A percentile compares a stretch with the other conserved stretches of the same genome.
Conservation (phyloP, 1,284 basidiomycete species). For the Trametes hirsuta region DNA sequence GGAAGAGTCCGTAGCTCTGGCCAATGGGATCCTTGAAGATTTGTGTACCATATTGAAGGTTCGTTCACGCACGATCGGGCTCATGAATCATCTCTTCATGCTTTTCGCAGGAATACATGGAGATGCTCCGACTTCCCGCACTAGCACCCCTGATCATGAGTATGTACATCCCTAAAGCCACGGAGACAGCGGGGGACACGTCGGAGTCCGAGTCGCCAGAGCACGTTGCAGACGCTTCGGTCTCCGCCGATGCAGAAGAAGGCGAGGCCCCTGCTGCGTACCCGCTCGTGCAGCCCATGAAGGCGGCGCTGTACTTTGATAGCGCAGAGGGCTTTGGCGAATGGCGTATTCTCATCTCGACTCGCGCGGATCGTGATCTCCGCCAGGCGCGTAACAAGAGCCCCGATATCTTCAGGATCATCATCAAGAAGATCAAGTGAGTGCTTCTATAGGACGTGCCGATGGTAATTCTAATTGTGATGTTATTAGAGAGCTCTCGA, state of each 20-base stretch:
- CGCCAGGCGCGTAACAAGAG: constrained; percentile 45
- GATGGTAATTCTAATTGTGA: background rate
- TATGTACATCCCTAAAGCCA: constrained; percentile 16
- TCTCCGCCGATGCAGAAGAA: background rate
- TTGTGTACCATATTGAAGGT: constrained; percentile 39
- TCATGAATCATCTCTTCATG: background rate
- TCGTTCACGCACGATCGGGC: background rate
- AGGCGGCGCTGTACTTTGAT: constrained; percentile 52
- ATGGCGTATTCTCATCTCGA: constrained; percentile 55
- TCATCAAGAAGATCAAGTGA: constrained; percentile 64
- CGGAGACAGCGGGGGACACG: background rate
- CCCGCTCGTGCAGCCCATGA: constrained; percentile 53
- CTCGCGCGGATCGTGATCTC: constrained; percentile 46
- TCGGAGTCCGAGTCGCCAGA: background rate
- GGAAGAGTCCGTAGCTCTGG: constrained; percentile 28
- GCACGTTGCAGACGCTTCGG: background rate
- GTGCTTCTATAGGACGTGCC: background rate
- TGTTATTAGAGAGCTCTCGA: constrained; percentile 61
- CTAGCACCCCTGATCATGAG: constrained; percentile 22
- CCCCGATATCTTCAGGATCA: constrained; percentile 46
- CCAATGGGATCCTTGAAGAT: constrained; percentile 22
- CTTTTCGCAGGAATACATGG: constrained; percentile 27
- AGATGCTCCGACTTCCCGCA: constrained; percentile 23
- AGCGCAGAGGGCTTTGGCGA: constrained; percentile 55
- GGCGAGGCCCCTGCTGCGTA: constrained; percentile 34